Evolutionary conservation across 176 grass and related monocot species (phyloP), one percentile per base, ranked within the genome.

Genomic region (Oryza longistaminata): DNA sequence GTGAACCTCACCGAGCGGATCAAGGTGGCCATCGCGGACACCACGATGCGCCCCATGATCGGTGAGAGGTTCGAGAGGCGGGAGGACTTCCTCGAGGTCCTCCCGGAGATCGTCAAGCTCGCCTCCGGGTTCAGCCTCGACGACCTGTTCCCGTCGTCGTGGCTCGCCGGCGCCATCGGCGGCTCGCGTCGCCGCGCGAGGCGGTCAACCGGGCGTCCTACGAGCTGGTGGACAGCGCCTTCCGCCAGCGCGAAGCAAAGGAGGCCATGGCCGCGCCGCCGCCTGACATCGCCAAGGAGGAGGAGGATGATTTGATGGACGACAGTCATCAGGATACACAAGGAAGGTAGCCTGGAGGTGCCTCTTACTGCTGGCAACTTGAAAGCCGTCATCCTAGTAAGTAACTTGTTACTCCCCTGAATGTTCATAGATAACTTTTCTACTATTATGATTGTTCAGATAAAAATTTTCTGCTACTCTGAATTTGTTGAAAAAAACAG

Each of bases 1-100:
- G 67, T 87, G 7, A 62, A 87, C 68, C 35, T 87, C 21, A 78
- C 49, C 73, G 49, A 90, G 77, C 43, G 62, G 71, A 33, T 90
- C 62, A 22, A 19, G 34, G 58, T 69, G 40, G 9, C 74, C 68
- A 39, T 64, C 53, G 29, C 64, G 11, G 80, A 90, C 52, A 43
- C 79, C n/a, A 11, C 27, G 17, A 25, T 78, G n/a, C 71, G 74
- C 22, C 9, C 85, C 55, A 83, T 84, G 50, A 58, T 90, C 29
- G 89, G 89, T 3, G 76, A 67, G 29, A 61, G 81, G 67, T 83
- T 82, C 73, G 65, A 77, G 19, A 44, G 50, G 50, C 67, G 62
- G 27, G 72, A 50, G 6, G 82, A 75, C 11, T 35, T 84, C 19
- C 13, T 66, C 42, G 4, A 26, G 24, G 1, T 9, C 1, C 35